These are phyloP conservation scores for Plasmodium inui DNA, from an alignment of 169 alveolate species.

Conservation along the genomic window DNA sequence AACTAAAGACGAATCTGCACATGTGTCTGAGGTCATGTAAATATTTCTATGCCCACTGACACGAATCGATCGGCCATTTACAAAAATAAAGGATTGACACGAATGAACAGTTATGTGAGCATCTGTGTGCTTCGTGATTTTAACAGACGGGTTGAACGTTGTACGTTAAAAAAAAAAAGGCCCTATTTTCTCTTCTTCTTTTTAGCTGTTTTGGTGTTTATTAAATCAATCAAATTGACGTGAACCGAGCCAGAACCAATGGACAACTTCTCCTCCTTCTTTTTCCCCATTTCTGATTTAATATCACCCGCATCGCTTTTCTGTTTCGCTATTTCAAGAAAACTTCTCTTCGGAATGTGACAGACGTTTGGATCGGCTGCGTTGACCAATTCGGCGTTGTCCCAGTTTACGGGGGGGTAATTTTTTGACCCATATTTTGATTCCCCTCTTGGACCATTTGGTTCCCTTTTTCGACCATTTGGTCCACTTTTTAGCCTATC, in stretches of 20 bases:
- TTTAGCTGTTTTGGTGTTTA: slow-evolving; percentile 26
- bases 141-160: not conserved
- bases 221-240: slow-evolving; percentile 50
- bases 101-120: not conserved
- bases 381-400: not conserved
- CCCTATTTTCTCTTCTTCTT: slow-evolving; percentile 43
- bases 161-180: not conserved
- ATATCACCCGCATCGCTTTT: slow-evolving; percentile 16
- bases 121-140: not conserved
- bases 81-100: not conserved
- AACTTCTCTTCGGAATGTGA: slow-evolving; percentile 28
- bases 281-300: slow-evolving; percentile 11
- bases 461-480: not conserved
- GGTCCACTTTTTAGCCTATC: not conserved
- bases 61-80: not conserved
- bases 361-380: not conserved
- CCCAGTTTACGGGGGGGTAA: not conserved
- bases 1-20: not conserved
- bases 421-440: not conserved
- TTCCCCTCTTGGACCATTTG: not conserved
- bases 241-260: slow-evolving; percentile 41
- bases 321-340: slow-evolving; percentile 61
- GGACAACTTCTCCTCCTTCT: slow-evolving; percentile 34
- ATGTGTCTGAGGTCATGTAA: not conserved
- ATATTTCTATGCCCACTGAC: not conserved